Evolutionary conservation across 257 asterid genomes (phyloP), one percentile per base, ranked within the genome.

Genomic region (Oldenlandia corymbosa): DNA sequence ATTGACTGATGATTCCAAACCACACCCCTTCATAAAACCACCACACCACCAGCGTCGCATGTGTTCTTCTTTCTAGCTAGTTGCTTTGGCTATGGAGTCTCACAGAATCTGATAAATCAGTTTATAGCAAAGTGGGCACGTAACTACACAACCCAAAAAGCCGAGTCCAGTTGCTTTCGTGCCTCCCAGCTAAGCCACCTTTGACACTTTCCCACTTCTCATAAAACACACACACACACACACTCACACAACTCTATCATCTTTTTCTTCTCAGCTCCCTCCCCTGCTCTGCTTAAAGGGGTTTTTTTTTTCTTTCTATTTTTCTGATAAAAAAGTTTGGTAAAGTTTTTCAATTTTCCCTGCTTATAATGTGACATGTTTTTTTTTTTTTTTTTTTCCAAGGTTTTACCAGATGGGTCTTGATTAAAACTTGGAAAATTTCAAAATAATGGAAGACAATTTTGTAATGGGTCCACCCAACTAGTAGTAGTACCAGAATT

Each of bases 401-500:
- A 34, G 4, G 4, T 34, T 4, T 3, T 56, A 26, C 18, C 21
- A 0, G 49, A 13, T 0, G 45, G 36, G 23, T 28, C 24, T 68
- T 53, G 64, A 65, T 66, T 45, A 66, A n/a, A 54, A 45, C 70
- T 45, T 62, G 56, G 76, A 69, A 79, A 78, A 58, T 67, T 72
- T 47, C 77, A 65, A 54, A 48, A 68, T 70, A 69, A 68, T 55
- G 55, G 53, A 75, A 32, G 68, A 64, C n/a, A n/a, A n/a, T n/a
- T 42, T 30, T 30, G 54, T 61, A 70, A n/a, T n/a, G n/a, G 87
- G 79, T 42, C 83, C 85, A 68, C 72, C 79, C 69, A 42, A 43
- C 49, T n/a, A n/a, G 39, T 34, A 34, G 60, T 6, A 54, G 30
- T 21, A 24, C 60, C 43, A 4, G 54, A 53, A 17, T 43, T 49